phyloP scores from a whole-genome alignment of 495 filamentous ascomycete species.

The Friedmanniomyces endolithicus region DNA sequence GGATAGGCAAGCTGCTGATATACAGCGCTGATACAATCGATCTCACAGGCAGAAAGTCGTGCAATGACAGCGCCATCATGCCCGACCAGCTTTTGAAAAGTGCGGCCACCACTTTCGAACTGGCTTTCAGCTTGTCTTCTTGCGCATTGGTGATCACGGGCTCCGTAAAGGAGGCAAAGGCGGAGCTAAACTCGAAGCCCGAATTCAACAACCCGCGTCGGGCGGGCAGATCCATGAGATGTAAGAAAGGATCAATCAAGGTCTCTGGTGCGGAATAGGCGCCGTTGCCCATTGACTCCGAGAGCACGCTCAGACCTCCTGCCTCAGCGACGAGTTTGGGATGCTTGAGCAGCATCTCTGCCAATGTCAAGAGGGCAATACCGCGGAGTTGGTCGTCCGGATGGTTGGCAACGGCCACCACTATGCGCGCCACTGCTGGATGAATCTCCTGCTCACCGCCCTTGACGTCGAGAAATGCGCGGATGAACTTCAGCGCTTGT shows the following conservation, averaged over 20 bases:
- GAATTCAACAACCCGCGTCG: constrained; percentile 66
- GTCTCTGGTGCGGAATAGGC: constrained; percentile 84
- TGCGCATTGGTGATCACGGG: constrained; percentile 50
- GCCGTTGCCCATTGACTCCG: constrained; percentile 78
- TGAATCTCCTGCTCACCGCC: constrained; percentile 83
- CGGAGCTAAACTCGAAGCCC: constrained; percentile 47
- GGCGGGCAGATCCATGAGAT: constrained; percentile 72
- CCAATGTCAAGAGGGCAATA: constrained; percentile 83
- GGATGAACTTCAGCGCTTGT: constrained; percentile 91
- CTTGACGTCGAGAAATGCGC: constrained; percentile 91
- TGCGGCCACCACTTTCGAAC: constrained; percentile 72
- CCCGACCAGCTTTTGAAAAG: constrained; percentile 90
- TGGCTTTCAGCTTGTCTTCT: constrained; percentile 69
- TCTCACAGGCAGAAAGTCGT: constrained; percentile 65
- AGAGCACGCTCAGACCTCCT: constrained; percentile 67
- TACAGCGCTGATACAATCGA: constrained; percentile 72
- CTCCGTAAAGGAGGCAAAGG: constrained; percentile 72
- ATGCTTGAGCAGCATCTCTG: constrained; percentile 79
- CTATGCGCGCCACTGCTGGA: constrained; percentile 67
- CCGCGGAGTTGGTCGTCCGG: constrained; percentile 73
- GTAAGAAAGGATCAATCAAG: constrained; percentile 70
- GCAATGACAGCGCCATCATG: constrained; percentile 71
- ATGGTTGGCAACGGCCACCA: constrained; percentile 83
- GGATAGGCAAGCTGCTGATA: constrained; percentile 53
- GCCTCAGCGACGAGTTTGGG: constrained; percentile 64